These are phyloP conservation scores for Sphagnurus paluster DNA, from an alignment of 1,284 basidiomycete genomes.

Conservation along the genomic window DNA sequence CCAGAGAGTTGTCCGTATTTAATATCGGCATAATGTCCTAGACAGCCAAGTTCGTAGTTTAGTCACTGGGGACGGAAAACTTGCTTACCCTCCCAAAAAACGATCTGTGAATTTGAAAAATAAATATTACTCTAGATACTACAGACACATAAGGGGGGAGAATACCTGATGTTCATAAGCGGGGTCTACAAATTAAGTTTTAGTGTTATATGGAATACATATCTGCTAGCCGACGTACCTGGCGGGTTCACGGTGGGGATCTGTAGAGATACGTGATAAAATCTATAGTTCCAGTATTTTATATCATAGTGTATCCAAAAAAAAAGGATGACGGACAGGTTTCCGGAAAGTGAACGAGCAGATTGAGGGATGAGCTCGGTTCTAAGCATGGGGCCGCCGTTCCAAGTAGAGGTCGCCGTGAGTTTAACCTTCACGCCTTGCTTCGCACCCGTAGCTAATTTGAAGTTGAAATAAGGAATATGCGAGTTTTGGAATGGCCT, in stretches of 20 bases:
- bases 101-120: not conserved
- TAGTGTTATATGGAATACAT: not conserved
- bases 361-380: slow-evolving; percentile 11
- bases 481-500: not conserved
- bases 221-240: not conserved
- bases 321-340: slow-evolving; percentile 2
- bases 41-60: not conserved
- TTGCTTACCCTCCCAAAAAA: slow-evolving; percentile 8
- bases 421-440: slow-evolving; percentile 10
- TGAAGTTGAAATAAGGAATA: not conserved
- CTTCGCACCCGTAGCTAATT: not conserved
- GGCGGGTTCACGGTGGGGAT: slow-evolving; percentile 8
- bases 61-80: not conserved
- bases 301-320: not conserved
- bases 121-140: not conserved
- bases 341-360: slow-evolving; percentile 4
- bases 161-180: slow-evolving; percentile 5
- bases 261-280: slow-evolving; percentile 5
- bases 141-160: no score
- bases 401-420: slow-evolving; percentile 9
- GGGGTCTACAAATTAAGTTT: not conserved
- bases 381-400: slow-evolving; percentile 11
- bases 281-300: not conserved
- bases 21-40: slow-evolving; percentile 10
- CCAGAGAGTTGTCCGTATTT: slow-evolving; percentile 11